Evolutionary conservation across 352 stramenopile genomes (phyloP), one percentile per base, ranked within the genome.

Genomic region (Globisporangium spinosum): DNA sequence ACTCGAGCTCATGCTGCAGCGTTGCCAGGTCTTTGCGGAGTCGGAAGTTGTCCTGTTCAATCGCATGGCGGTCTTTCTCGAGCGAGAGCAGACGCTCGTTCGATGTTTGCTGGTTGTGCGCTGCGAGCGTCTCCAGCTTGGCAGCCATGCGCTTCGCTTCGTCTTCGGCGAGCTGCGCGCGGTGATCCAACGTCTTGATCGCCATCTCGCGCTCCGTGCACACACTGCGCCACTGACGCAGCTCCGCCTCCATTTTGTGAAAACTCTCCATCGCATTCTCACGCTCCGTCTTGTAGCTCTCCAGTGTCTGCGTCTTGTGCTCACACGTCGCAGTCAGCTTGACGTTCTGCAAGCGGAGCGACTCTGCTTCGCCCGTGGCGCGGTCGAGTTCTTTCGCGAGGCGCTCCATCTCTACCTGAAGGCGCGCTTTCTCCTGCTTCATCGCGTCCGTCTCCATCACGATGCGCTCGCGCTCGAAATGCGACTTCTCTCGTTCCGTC

Each of bases 381-480:
- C 75, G 73, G 45, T 91, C 79, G 47, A 87, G 69, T 27, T 87
- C 79, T 20, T 79, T 77, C 9, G 57, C 58, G 32, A 90, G 59
- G 0, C 78, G 75, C 63, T 91, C 83, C 27, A 79, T 78, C 62
- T 91, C 83, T 0, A 66, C 51, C 59, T 86, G 77, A 7, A 85
- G 75, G 8, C 79, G 71, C 2, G 57, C 49, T 5, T 77, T 77
- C 25, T 90, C 83, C 58, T 85, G 77, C 45, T 85, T 85, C 1
- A 77, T 66, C 15, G 71, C 78, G 32, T 89, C 80, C 1, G 79
- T 69, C 38, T 89, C 82, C 57, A 78, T 72, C 0, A 62, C 68
- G n/a, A 83, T 64, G 27, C 79, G 83, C 12, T 89, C 81, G 51
- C 82, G 78, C 4, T 87, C 83, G 58, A 89, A 87, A 9, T 81